These are phyloP conservation scores for Pyronema domesticum DNA, from an alignment of 495 filamentous ascomycete species.

Conservation along the genomic window DNA sequence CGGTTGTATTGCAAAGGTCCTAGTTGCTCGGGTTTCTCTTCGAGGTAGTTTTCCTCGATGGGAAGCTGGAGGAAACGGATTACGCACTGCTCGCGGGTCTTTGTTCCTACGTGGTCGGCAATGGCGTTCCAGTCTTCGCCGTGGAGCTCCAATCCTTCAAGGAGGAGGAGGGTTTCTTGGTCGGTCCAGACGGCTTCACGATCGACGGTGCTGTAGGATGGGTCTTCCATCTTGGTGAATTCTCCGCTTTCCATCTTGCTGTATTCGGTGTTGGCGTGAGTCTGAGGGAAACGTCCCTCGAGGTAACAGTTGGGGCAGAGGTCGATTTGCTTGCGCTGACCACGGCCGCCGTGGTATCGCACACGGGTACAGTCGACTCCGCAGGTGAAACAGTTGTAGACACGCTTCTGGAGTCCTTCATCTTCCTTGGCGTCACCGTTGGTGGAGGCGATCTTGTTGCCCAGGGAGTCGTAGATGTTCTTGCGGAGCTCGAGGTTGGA, in stretches of 20 bases:
- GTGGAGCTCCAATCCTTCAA: slow-evolving; percentile 77
- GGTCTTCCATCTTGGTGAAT: slow-evolving; percentile 77
- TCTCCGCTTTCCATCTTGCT: slow-evolving; percentile 60
- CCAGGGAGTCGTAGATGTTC: slow-evolving; percentile 85
- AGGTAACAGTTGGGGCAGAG: slow-evolving; percentile 81
- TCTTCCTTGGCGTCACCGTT: slow-evolving; percentile 43
- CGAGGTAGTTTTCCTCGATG: slow-evolving; percentile 77
- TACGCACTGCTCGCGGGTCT: slow-evolving; percentile 91
- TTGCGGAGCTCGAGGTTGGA: slow-evolving; percentile 78
- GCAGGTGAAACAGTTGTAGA: slow-evolving; percentile 70
- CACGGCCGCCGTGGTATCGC: slow-evolving; percentile 69
- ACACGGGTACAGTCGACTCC: slow-evolving; percentile 82
- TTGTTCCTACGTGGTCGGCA: slow-evolving; percentile 72
- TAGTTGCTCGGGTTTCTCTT: slow-evolving; percentile 47
- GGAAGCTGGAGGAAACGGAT: slow-evolving; percentile 84
- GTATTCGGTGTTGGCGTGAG: slow-evolving; percentile 54
- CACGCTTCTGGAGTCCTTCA: slow-evolving; percentile 41
- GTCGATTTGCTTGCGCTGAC: slow-evolving; percentile 28
- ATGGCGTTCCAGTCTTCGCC: slow-evolving; percentile 93
- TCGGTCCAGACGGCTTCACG: slow-evolving; percentile 79
- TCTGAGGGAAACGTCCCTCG: slow-evolving; percentile 58
- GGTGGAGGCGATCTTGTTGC: slow-evolving; percentile 49
- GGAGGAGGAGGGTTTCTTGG: slow-evolving; percentile 60
- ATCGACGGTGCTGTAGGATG: slow-evolving; percentile 55
- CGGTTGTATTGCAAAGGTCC: slow-evolving; percentile 46